Evolutionary conservation across 2,329 filamentous ascomycete genomes (phyloP).

Genomic region (Exophiala viscosa): DNA sequence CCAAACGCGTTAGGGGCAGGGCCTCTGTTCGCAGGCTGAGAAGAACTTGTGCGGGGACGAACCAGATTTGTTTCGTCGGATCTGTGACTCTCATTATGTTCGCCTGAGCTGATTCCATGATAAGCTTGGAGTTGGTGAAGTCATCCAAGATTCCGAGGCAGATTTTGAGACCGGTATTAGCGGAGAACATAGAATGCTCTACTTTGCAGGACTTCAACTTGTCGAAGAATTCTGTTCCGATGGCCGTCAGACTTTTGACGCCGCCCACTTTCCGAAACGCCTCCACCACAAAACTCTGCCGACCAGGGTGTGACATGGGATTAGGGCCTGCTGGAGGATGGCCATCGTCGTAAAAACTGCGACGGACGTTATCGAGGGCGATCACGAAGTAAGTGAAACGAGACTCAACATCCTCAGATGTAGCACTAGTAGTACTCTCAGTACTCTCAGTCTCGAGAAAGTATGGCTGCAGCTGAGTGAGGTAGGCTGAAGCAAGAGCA

Average conservation of each 20-base stretch:
- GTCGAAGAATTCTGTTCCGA: slow-evolving; percentile 65
- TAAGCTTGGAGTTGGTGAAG: slow-evolving; percentile 71
- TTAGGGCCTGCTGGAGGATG: slow-evolving; percentile 6
- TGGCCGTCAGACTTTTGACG: slow-evolving; percentile 66
- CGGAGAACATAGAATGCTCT: slow-evolving; percentile 46
- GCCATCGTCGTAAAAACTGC: slow-evolving; percentile 42
- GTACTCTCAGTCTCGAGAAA: slow-evolving; percentile 41
- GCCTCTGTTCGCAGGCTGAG: slow-evolving; percentile 80
- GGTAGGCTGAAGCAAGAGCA: slow-evolving; percentile 66
- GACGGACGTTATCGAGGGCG: slow-evolving; percentile 60
- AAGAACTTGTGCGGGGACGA: slow-evolving; percentile 70
- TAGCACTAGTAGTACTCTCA: slow-evolving; percentile 29
- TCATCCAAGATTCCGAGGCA: slow-evolving; percentile 64
- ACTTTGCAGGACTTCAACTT: slow-evolving; percentile 52
- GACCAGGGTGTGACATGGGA: slow-evolving; percentile 12
- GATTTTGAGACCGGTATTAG: slow-evolving; percentile 67
- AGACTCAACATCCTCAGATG: slow-evolving; percentile 56
- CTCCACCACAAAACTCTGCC: slow-evolving; percentile 69
- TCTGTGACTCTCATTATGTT: slow-evolving; percentile 53
- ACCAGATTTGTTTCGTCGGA: slow-evolving; percentile 56
- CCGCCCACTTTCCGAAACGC: slow-evolving; percentile 82
- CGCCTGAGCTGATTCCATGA: slow-evolving; percentile 71
- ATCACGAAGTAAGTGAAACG: slow-evolving; percentile 76
- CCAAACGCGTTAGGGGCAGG: slow-evolving; percentile 67
- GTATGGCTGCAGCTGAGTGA: slow-evolving; percentile 61